Evolutionary conservation across 345 rosid species (phyloP).

Genomic region (Nephelium lappaceum): DNA sequence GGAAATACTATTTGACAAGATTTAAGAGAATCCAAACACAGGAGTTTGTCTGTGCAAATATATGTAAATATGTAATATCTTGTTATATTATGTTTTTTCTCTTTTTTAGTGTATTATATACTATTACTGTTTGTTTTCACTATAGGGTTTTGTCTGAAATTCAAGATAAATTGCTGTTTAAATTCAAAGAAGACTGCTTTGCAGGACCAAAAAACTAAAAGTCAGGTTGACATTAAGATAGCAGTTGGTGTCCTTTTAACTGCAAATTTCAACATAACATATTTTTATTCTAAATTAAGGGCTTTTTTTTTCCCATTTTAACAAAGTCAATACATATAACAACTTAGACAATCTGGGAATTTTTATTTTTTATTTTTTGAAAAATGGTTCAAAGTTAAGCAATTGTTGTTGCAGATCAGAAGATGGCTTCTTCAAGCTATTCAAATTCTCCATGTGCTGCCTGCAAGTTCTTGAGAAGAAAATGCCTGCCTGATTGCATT

Average conservation of each 20-base stretch:
- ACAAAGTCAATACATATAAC: background rate
- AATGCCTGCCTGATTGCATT: conserved; percentile 58
- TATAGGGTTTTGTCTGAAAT: conserved; percentile 15
- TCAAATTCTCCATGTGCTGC: conserved; percentile 67
- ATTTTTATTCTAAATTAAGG: background rate
- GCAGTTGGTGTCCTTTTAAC: background rate
- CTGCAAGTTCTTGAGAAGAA: conserved; percentile 66
- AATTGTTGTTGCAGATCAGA: conserved; percentile 1
- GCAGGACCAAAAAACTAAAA: conserved; percentile 23
- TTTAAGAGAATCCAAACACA: conserved; percentile 16
- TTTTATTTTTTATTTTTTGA: background rate
- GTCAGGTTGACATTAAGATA: conserved; percentile 23
- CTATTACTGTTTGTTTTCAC: conserved; percentile 10
- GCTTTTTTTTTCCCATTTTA: background rate
- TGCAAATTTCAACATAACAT: background rate
- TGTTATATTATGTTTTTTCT: background rate
- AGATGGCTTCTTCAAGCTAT: conserved; percentile 52
- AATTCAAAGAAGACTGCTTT: conserved; percentile 31
- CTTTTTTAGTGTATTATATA: background rate
- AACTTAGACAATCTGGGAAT: background rate
- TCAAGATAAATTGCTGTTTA: background rate
- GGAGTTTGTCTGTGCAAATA: background rate
- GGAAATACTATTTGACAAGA: conserved; percentile 1
- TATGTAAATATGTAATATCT: background rate
- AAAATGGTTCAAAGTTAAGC: background rate